Evolutionary conservation across 2,329 filamentous ascomycete species (phyloP).

Genomic region (Ophiocordyceps camponoti-floridani): DNA sequence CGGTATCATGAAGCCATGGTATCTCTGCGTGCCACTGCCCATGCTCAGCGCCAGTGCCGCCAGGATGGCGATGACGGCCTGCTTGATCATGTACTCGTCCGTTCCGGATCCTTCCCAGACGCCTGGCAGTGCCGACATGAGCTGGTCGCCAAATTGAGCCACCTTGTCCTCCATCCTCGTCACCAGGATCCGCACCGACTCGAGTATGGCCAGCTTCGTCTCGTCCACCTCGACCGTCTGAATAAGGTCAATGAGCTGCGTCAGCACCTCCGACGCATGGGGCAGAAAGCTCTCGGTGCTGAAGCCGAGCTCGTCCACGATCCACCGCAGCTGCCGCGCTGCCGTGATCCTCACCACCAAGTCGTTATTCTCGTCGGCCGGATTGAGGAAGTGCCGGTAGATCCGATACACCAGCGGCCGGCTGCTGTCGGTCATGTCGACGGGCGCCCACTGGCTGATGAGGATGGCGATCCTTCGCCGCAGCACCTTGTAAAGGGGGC

Average conservation of each 20-base stretch:
- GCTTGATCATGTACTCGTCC: constrained; percentile 84
- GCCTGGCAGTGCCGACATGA: constrained; percentile 62
- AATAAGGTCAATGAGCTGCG: constrained; percentile 59
- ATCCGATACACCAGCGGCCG: constrained; percentile 70
- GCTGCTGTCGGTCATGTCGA: constrained; percentile 52
- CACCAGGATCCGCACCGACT: constrained; percentile 69
- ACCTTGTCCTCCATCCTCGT: constrained; percentile 63
- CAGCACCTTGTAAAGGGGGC: constrained; percentile 56
- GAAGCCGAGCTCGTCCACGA: constrained; percentile 78
- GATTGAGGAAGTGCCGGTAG: constrained; percentile 70
- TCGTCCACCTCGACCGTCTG: constrained; percentile 66
- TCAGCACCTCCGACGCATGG: constrained; percentile 56
- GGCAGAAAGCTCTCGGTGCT: constrained; percentile 55
- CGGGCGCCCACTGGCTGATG: constrained; percentile 73
- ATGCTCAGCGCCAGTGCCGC: constrained; percentile 73
- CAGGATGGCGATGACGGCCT: constrained; percentile 75
- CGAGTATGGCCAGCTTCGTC: constrained; percentile 77
- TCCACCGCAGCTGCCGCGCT: constrained; percentile 61
- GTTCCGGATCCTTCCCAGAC: constrained; percentile 69
- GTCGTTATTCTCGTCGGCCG: constrained; percentile 65
- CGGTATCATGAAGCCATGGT: constrained; percentile 65
- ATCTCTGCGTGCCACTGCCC: constrained; percentile 57
- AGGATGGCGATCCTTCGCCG: constrained; percentile 78
- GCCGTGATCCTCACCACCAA: constrained; percentile 84
- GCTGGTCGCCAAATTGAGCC: constrained; percentile 52